Base-by-base conservation (phyloP, 2,329 filamentous ascomycete species). In the Aschersonia sp. region DNA sequence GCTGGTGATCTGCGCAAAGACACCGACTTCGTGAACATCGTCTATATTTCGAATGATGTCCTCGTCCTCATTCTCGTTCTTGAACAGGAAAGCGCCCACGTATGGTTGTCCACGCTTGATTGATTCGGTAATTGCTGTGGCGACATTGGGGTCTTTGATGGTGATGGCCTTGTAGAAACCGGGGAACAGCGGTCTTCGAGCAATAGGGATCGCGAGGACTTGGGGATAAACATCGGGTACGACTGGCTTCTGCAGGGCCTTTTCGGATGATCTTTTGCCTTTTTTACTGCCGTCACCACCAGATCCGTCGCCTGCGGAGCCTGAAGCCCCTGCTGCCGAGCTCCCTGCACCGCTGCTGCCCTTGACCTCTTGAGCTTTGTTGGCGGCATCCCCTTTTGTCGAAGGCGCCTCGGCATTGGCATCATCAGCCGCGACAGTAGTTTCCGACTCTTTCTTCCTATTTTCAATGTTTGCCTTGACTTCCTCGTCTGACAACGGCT, bases 81-180 rank as follows among this genome's bases (percentile, higher is more conserved):
- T 97, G 71, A 97, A 88, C 59, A 98, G 66, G 67, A 98, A 98
- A 4, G 89, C 90, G 52, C 92, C 92, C 41, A 98, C 87, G 58
- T 98, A 98, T 30, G 90, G 94, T 64, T 98, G 94, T 1, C 92
- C 92, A 46, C 90, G 77, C 73, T 94, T 95, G 62, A 97, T 87
- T 75, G 95, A 92, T 61, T 98, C 94, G 49, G 89, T 84, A 54
- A 98, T 94, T 29, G 92, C 92, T 40, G 82, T 81, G 11, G 89
- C 84, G 37, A 98, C 92, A 56, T 92, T 85, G 14, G 85, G 86
- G 59, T 98, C 88, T 61, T 87, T 83, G 55, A 98, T 94, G 4
- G 90, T 98, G 55, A 98, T 92, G 8, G 92, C 90, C 67, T 98
- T 98, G 71, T 98, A 98, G 66, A 97, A 98, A 1, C 92, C 92